Base-by-base conservation (phyloP, 805 yeast genomes). In the Wickerhamiella lipophila region DNA sequence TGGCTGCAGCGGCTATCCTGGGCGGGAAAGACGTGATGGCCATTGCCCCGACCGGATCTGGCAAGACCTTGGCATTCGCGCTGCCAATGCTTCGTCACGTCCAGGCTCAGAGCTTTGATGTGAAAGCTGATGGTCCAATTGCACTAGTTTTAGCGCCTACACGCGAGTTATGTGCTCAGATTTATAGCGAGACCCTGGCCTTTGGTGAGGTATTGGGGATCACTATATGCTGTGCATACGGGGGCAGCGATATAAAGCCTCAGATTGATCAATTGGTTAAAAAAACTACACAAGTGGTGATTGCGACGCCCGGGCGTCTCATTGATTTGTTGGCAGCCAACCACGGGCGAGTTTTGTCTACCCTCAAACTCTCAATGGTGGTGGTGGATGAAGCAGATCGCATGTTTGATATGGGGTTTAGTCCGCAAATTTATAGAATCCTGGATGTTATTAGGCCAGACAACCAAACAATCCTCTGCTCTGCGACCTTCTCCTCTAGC, bases 361-460 rank as follows among this genome's bases (percentile, higher is more conserved):
- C 92, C 6, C 66, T 69, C 25, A 67, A 88, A 39, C 78, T 83
- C 5, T 79, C 95, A 0, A 86, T 80, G 62, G 71, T 86, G n/a
- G 94, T 88, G 0, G 67, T 92, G 51, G 98, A 92, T 62, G 98
- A 92, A 44, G 96, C 97, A 1, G 98, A 92, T 64, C 68, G 98
- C 54, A 79, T 92, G 83, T 89, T 89, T 67, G 98, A 92, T 63
- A 69, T 92, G 74, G 98, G 98, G 1, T 92, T 92, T 65, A 97
- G 86, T 57, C 97, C 98, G 0, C 98, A 92, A 60, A 86, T 92
- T 3, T 78, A 75, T 56, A 84, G 85, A 58, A 81, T 92, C 19
- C 70, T 87, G 60, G 70, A 75, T 13, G 81, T 82, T 32, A 72
- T 85, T 2, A 70, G 96, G 44, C 92, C 92, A 0, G 96, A 88